A percentile compares a stretch with the other conserved stretches of the same genome.
phyloP scores from a whole-genome alignment of 768 basidiomycete genomes.

The Boletus tylopilopsis region DNA sequence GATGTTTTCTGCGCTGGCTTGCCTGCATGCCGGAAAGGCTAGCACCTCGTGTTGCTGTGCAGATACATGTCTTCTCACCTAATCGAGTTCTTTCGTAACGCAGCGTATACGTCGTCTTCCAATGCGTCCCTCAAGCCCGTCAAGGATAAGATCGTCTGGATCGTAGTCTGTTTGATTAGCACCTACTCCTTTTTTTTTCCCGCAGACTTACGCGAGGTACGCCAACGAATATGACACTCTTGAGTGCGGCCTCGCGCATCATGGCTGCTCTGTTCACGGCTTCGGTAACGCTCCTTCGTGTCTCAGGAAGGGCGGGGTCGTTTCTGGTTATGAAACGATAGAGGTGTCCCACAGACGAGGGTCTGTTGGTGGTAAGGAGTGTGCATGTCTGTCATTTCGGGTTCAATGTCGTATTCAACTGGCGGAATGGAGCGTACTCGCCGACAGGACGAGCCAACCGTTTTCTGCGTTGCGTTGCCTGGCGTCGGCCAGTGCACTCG shows the following conservation, averaged over 20 bases:
- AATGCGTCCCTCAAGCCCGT: constrained; percentile 71
- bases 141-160: constrained; percentile 78
- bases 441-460: constrained; percentile 80
- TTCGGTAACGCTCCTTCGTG: constrained; percentile 45
- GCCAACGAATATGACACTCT: constrained; percentile 86
- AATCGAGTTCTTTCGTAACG: constrained; percentile 61
- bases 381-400: constrained; percentile 66
- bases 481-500: constrained; percentile 64
- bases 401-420: constrained; percentile 21
- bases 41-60: constrained; percentile 21
- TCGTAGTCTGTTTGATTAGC: constrained; percentile 6
- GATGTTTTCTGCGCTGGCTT: constrained; percentile 58
- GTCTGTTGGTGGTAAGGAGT: constrained; percentile 77
- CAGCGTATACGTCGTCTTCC: constrained; percentile 76
- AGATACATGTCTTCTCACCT: constrained; percentile 46
- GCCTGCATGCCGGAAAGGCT: constrained; percentile 40
- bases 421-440: constrained; percentile 32
- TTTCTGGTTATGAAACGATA: constrained; percentile 72
- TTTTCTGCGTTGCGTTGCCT: constrained; percentile 60
- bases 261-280: constrained; percentile 73
- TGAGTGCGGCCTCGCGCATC: constrained; percentile 87
- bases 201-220: constrained; percentile 66
- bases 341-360: constrained; percentile 72
- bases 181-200: neutral
- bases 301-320: constrained; percentile 35